Evolutionary conservation across 2,329 filamentous ascomycete genomes (phyloP).

Genomic region (Fonsecaea nubica): DNA sequence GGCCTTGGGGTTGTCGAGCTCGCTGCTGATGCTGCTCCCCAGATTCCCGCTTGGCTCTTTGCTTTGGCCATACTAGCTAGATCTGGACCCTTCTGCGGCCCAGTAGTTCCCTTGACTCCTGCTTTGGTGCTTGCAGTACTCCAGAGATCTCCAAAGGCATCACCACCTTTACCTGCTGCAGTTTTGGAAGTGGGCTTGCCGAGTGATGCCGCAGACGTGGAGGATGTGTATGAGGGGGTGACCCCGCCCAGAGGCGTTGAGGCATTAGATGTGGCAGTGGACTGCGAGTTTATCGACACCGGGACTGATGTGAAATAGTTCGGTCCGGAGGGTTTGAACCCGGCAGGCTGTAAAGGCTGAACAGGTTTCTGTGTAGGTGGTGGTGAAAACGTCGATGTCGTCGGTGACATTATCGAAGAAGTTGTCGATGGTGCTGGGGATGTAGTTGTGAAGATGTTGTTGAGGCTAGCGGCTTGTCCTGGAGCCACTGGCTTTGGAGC

Average conservation of each 20-base stretch:
- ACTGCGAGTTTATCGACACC: constrained; percentile 27
- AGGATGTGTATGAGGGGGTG: constrained; percentile 49
- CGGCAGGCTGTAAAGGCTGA: constrained; percentile 59
- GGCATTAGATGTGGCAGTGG: constrained; percentile 42
- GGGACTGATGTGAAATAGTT: constrained; percentile 93
- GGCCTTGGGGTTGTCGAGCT: constrained; percentile 58
- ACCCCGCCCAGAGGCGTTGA: constrained; percentile 39
- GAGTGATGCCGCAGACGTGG: constrained; percentile 45
- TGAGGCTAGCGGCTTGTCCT: constrained; percentile 78
- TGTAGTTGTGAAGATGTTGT: constrained; percentile 78
- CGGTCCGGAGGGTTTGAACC: constrained; percentile 75
- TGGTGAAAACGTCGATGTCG: constrained; percentile 56
- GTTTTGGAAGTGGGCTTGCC: constrained; percentile 59
- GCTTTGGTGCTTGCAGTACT: constrained; percentile 70
- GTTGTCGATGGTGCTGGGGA: constrained; percentile 45
- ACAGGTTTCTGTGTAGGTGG: constrained; percentile 50
- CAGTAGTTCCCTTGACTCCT: constrained; percentile 73
- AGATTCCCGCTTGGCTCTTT: constrained; percentile 92
- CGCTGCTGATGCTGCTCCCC: constrained; percentile 72
- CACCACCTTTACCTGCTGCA: constrained; percentile 65
- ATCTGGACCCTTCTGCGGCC: constrained; percentile 72
- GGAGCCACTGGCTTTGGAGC: constrained; percentile 85
- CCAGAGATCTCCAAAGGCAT: constrained; percentile 91
- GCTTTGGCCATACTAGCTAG: constrained; percentile 97
- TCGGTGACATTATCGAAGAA: constrained; percentile 69